These are phyloP conservation scores for Vachellia pachyceras DNA, from an alignment of 306 rosid species.

Conservation along the genomic window DNA sequence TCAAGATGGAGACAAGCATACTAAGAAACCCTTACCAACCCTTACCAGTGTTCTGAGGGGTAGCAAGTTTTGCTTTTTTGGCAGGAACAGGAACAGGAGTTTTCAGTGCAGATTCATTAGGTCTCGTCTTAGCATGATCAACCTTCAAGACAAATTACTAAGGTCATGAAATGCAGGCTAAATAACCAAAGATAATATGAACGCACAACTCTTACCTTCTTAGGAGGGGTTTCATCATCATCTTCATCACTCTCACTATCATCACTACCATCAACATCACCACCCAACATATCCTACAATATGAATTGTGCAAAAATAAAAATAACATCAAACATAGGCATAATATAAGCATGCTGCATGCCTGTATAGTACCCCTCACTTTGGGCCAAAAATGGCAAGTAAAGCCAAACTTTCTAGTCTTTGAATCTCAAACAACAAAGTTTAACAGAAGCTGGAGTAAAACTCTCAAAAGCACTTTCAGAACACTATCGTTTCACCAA, in stretches of 20 bases:
- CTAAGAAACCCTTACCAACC: slow-evolving; percentile 49
- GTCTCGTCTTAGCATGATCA: slow-evolving; percentile 64
- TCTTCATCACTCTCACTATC: slow-evolving; percentile 58
- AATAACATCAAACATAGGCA: background rate
- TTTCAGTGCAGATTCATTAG: slow-evolving; percentile 55
- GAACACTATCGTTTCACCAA: background rate
- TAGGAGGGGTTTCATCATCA: slow-evolving; percentile 49
- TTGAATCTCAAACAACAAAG: background rate
- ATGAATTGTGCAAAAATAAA: slow-evolving; percentile 5
- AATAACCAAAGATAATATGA: background rate
- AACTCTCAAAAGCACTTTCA: background rate
- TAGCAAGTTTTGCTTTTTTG: slow-evolving; percentile 67
- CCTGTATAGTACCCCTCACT: background rate
- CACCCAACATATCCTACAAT: slow-evolving; percentile 47
- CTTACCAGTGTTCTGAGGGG: slow-evolving; percentile 80
- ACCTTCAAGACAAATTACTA: slow-evolving; percentile 39
- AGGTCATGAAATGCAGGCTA: background rate
- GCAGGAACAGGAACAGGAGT: slow-evolving; percentile 58
- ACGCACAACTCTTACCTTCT: slow-evolving; percentile 55
- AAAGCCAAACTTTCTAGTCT: background rate
- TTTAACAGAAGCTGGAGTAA: background rate
- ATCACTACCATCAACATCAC: slow-evolving; percentile 38
- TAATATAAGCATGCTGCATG: background rate
- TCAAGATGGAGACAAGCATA: background rate
- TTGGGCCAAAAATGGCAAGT: background rate